Conservation (phyloP, 805 yeast genomes). For the Vanderwaltozyma yarrowii region DNA sequence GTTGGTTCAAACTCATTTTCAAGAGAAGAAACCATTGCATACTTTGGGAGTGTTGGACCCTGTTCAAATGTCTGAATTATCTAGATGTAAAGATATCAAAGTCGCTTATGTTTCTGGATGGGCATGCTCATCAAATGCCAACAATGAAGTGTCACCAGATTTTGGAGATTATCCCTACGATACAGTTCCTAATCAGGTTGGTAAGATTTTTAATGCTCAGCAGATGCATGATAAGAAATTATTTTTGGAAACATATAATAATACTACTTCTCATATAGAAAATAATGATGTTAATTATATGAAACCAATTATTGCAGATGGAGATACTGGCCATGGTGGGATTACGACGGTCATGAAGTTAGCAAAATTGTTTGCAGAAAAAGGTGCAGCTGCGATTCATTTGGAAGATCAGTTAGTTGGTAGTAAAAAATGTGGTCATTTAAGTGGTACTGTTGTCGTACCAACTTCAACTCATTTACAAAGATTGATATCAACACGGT, state of each 20-base stretch:
- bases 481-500: constrained; percentile 45
- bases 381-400: constrained; percentile 59
- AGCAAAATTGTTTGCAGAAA: constrained; percentile 56
- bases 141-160: constrained; percentile 56
- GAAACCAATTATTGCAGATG: constrained; percentile 57
- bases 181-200: constrained; percentile 60
- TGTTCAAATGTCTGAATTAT: constrained; percentile 48
- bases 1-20: constrained; percentile 32
- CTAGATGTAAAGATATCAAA: constrained; percentile 37
- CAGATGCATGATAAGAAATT: constrained; percentile 45
- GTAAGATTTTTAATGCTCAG: constrained; percentile 49
- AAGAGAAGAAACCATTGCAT: constrained; percentile 38
- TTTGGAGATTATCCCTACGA: constrained; percentile 63
- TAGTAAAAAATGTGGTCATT: constrained; percentile 56
- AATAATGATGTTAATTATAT: constrained; percentile 36
- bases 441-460: constrained; percentile 51
- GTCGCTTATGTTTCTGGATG: constrained; percentile 50
- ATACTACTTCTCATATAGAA: constrained; percentile 11
- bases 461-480: constrained; percentile 48
- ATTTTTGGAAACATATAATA: constrained; percentile 28
- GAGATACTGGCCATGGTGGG: constrained; percentile 61
- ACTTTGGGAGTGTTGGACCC: constrained; percentile 57
- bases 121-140: constrained; percentile 49
- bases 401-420: constrained; percentile 57
- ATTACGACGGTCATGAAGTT: constrained; percentile 52